Conservation (phyloP, 371 early-diverging fungal genomes). For the Mycotypha africana region DNA sequence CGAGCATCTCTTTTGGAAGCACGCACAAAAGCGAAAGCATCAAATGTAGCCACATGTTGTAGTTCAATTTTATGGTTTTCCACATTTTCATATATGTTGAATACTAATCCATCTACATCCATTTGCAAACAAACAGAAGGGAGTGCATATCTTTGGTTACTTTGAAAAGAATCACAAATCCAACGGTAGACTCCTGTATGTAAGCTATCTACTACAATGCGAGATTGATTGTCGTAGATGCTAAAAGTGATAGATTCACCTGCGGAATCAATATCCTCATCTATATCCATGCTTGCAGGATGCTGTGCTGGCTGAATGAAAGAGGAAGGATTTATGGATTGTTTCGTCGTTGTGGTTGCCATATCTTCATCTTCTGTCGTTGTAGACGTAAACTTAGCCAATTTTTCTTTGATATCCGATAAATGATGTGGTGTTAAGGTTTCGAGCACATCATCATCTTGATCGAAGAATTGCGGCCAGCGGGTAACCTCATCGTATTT, state of each 20-base stretch:
- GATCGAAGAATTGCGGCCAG: constrained; percentile 74
- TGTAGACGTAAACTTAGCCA: constrained; percentile 65
- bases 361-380: constrained; percentile 12
- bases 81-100: constrained; percentile 23
- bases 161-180: constrained; percentile 45
- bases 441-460: constrained; percentile 70
- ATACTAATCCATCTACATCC: constrained; percentile 76
- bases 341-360: not conserved
- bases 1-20: constrained; percentile 17
- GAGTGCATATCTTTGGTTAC: constrained; percentile 8
- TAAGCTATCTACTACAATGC: constrained; percentile 31
- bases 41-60: constrained; percentile 56
- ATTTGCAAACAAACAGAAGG: constrained; percentile 59
- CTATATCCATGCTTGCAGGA: constrained; percentile 52
- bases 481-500: constrained; percentile 57
- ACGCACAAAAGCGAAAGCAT: constrained; percentile 74
- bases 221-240: constrained; percentile 30
- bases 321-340: not conserved
- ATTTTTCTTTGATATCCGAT: constrained; percentile 47
- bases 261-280: constrained; percentile 67
- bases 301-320: constrained; percentile 30
- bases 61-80: constrained; percentile 4
- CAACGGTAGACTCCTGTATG: constrained; percentile 43
- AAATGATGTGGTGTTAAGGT: constrained; percentile 62
- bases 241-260: constrained; percentile 46